Conservation (phyloP, 1,139 yeast species). For the Kurtzmaniella quercitrusa region DNA sequence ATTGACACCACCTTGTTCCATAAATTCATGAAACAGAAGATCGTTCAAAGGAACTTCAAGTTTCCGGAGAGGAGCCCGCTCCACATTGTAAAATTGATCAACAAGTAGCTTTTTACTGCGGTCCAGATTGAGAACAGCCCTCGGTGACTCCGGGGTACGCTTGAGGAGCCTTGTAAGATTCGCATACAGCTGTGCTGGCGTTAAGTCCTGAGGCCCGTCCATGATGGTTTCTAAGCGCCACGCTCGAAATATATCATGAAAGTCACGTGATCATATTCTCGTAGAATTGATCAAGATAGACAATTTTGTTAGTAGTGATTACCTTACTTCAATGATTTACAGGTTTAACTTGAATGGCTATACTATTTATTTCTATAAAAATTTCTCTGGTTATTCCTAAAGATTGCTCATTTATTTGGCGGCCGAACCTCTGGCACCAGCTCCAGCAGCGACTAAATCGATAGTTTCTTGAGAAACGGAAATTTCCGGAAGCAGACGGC, state of each 20-base stretch:
- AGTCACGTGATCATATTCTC: too few relatives aligned
- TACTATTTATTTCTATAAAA: neutral
- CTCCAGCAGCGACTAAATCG: conserved; percentile 67
- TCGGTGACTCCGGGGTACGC: conserved; percentile 3
- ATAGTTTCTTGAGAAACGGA: conserved; percentile 56
- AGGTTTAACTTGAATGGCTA: too few relatives aligned
- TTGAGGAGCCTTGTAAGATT: conserved; percentile 3
- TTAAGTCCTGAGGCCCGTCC: neutral
- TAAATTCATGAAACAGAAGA: conserved; percentile 13
- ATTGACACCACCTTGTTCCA: conserved; percentile 23
- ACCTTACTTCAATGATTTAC: too few relatives aligned
- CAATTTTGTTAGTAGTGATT: too few relatives aligned
- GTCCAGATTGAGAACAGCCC: neutral
- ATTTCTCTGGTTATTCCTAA: neutral
- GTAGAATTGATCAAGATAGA: too few relatives aligned
- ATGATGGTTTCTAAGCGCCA: conserved; percentile 1
- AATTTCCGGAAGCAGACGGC: conserved; percentile 53
- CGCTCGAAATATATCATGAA: too few relatives aligned
- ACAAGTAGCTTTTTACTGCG: conserved; percentile 6
- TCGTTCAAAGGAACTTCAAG: neutral
- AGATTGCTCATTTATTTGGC: conserved; percentile 22
- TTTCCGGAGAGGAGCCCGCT: conserved; percentile 1
- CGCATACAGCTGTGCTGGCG: conserved; percentile 4
- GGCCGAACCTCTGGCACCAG: conserved; percentile 81
- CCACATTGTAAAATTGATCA: conserved; percentile 7